Evolutionary conservation across 345 rosid genomes (phyloP), one percentile per base, ranked within the genome.

Genomic region (Abelmoschus esculentus): DNA sequence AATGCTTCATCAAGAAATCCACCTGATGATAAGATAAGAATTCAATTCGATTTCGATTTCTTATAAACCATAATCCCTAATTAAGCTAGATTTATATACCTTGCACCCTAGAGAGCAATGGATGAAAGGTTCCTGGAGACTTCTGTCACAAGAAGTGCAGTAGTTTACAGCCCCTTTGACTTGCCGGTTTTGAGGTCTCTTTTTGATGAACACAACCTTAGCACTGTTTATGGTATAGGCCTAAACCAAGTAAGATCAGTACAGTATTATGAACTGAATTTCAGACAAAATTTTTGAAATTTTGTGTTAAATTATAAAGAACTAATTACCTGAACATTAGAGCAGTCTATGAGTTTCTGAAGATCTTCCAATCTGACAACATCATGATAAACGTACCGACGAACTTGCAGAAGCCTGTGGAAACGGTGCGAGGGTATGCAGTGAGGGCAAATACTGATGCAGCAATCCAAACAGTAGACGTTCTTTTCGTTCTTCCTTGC

Each of bases 41-140:
- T 19, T 18, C 9, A 10, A 42, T 22, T 22, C 26, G 26, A 22
- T 22, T 22, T 22, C 26, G 11, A 42, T 0, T 9, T 0, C 46
- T 42, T 42, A 42, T 42, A 42, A 42, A 42, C 12, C 13, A 12
- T 49, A 14, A 14, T 0, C 50, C 50, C 5, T 12, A 13, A 47
- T 46, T 47, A 47, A 36, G 2, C 42, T 38, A 38, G 26, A 7
- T 38, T 5, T 15, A 0, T 7, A 15, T 5, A 93, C 99, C 98
- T 92, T 95, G 86, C 99, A 95, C 13, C 88, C 91, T 3, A 95
- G 83, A 55, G 99, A 95, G 89, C 99, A 95, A 71, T 91, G 96
- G 40, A 86, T 81, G 63, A 75, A 95, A 26, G 99, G 98, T 66
- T 90, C 96, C 61, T 91, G 97, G 69, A 95, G 99, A 81, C 93